Evolutionary conservation across 257 asterid genomes (phyloP).

Genomic region (Nicotiana undulata): DNA sequence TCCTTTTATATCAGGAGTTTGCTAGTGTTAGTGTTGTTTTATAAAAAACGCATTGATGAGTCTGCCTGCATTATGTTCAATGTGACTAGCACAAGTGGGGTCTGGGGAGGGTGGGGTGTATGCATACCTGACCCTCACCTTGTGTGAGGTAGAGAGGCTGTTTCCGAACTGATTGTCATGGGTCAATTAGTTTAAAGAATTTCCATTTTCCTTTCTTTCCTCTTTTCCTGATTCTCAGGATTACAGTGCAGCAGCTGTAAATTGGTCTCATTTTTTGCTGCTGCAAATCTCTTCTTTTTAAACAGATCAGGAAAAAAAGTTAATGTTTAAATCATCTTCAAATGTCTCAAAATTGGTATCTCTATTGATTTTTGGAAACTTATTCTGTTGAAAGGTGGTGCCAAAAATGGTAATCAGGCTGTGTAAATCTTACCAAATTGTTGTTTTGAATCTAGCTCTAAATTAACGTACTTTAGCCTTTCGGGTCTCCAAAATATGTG

Average conservation of each 20-base stretch:
- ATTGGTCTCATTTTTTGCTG: not conserved
- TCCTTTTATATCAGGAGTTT: not conserved
- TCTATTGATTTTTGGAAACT: not conserved
- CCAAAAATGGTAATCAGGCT: not conserved
- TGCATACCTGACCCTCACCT: too few species aligned
- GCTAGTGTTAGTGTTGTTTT: not conserved
- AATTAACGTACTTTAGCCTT: not conserved
- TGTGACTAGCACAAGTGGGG: not conserved
- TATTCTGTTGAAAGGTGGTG: constrained; percentile 7
- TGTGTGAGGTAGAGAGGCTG: too few species aligned
- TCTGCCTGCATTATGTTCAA: not conserved
- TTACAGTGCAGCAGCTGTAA: not conserved
- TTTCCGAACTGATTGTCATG: not conserved
- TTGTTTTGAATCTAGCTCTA: not conserved
- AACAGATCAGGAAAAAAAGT: not conserved
- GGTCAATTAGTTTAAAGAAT: not conserved
- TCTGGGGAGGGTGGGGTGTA: too few species aligned
- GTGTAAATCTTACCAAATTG: not conserved
- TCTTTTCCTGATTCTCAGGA: not conserved
- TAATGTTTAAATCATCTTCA: constrained; percentile 1
- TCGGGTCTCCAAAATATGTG: not conserved
- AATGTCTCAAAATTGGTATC: not conserved
- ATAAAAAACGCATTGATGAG: not conserved
- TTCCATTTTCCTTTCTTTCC: not conserved
- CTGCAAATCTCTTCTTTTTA: not conserved